Evolutionary conservation across 257 asterid species (phyloP), one percentile per base, ranked within the genome.

Genomic region (Datura wrightii): DNA sequence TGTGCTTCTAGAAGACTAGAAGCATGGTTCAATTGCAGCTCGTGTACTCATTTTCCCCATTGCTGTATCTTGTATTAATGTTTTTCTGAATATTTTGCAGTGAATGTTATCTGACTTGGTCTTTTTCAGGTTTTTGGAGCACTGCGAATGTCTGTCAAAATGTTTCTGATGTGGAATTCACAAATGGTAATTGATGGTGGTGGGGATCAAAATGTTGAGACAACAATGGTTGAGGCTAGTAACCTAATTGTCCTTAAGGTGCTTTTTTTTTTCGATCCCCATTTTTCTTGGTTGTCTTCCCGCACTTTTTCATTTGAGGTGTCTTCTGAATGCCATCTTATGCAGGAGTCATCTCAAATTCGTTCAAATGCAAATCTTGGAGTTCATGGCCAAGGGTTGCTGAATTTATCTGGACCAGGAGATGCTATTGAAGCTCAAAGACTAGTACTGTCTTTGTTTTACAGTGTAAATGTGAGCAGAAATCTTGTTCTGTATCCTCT

Each of bases 91-190:
- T 14, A 15, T 34, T 69, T 15, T 48, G 80, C 82, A 52, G 63
- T 52, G 31, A 62, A 74, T 78, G 46, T 71, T 63, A 78, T 84
- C 84, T 87, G 50, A 71, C 83, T 82, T 74, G 37, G 18, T 86
- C 72, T 76, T 82, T 74, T 90, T 56, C 89, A 97, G 99, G 99
- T 97, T 82, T 97, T 90, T 89, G 99, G 99, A 84, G 99, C 99
- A 83, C 99, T 97, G 85, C 98, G 99, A 84, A 97, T 97, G 99
- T 89, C 99, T 16, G 98, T 97, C 76, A 97, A 97, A 89, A 95
- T 97, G 97, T 93, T 95, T 86, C 84, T 97, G 89, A 97, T 97
- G 99, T 95, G 97, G 99, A 97, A 97, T 87, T 92, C 99, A 41
- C 83, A 82, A 87, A 91, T 97, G 98, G 83, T 91, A 85, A 97